phyloP scores from a whole-genome alignment of 2,329 filamentous ascomycete species.

The Cladosporium oxysporum region DNA sequence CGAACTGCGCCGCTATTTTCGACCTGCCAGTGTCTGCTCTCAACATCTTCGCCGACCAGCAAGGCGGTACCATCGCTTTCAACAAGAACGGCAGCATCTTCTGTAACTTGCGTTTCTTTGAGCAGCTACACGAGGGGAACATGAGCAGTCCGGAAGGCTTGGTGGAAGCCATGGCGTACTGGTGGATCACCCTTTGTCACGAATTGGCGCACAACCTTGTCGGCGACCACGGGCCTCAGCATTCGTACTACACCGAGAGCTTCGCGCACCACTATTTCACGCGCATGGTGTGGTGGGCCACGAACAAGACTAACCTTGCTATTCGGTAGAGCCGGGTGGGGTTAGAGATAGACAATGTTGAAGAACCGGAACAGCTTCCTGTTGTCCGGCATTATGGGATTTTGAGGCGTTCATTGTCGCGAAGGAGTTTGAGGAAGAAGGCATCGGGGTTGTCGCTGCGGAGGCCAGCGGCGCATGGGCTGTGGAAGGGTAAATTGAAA shows the following conservation, averaged over 20 bases:
- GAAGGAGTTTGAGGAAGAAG: background rate
- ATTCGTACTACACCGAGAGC: slow-evolving; percentile 83
- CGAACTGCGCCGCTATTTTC: slow-evolving; percentile 72
- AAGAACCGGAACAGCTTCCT: background rate
- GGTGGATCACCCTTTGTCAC: slow-evolving; percentile 95
- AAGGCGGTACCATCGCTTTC: slow-evolving; percentile 85
- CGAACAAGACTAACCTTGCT: slow-evolving; percentile 13
- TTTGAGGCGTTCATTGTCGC: background rate
- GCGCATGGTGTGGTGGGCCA: slow-evolving; percentile 57
- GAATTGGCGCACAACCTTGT: slow-evolving; percentile 96
- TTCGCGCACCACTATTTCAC: slow-evolving; percentile 77
- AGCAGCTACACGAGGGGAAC: slow-evolving; percentile 68
- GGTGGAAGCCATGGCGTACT: slow-evolving; percentile 76
- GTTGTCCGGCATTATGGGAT: background rate
- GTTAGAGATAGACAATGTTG: background rate
- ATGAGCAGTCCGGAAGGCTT: slow-evolving; percentile 51
- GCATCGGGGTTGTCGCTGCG: background rate
- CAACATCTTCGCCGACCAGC: slow-evolving; percentile 84
- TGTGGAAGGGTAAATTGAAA: slow-evolving; percentile 10
- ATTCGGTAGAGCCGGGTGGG: slow-evolving; percentile 3
- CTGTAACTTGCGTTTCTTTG: slow-evolving; percentile 88
- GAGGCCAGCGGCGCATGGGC: background rate
- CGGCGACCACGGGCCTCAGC: slow-evolving; percentile 70
- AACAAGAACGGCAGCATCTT: slow-evolving; percentile 86
- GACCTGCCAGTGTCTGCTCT: slow-evolving; percentile 66